A percentile compares a stretch with the other conserved stretches of the same genome.
phyloP scores from a whole-genome alignment of 495 filamentous ascomycete genomes.

The Hypoxylon fragiforme region DNA sequence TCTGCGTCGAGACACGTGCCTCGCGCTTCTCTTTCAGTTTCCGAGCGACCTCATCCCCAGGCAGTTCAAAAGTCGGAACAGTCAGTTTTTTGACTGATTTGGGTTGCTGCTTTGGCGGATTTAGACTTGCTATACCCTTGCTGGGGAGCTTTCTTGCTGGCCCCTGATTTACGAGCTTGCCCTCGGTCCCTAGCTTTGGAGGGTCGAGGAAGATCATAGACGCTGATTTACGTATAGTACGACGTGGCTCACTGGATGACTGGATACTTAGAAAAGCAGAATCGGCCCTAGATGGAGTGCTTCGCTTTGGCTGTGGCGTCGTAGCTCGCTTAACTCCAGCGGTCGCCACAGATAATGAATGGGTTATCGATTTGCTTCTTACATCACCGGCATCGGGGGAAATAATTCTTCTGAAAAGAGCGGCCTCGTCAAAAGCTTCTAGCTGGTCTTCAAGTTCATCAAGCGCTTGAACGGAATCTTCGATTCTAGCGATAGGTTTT shows the following conservation, averaged over 20 bases:
- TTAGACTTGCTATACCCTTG: constrained; percentile 46
- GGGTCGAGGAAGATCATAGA: constrained; percentile 40
- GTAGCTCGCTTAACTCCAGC: constrained; percentile 16
- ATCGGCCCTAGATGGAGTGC: constrained; percentile 13
- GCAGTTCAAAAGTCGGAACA: constrained; percentile 67
- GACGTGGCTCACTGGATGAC: constrained; percentile 31
- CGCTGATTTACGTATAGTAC: constrained; percentile 40
- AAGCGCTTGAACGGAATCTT: constrained; percentile 69
- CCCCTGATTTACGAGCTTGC: constrained; percentile 27
- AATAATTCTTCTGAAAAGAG: constrained; percentile 41
- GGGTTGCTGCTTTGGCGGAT: constrained; percentile 48
- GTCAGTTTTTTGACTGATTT: constrained; percentile 67
- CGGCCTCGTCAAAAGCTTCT: constrained; percentile 54
- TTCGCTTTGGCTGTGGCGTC: constrained; percentile 34
- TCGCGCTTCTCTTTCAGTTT: constrained; percentile 60
- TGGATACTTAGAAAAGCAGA: constrained; percentile 31
- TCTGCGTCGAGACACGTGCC: constrained; percentile 47
- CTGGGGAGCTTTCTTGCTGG: constrained; percentile 29
- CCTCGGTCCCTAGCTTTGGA: constrained; percentile 33
- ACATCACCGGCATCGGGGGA: constrained; percentile 38
- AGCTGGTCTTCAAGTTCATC: constrained; percentile 71
- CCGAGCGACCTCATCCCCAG: constrained; percentile 70
- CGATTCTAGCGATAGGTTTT: constrained; percentile 57
- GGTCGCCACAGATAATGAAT: constrained; percentile 13
- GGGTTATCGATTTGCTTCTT: constrained; percentile 22